A percentile compares a stretch with the other conserved stretches of the same genome.
Evolutionary conservation across 352 stramenopile species (phyloP).

Genomic region (Pythium chondricola): DNA sequence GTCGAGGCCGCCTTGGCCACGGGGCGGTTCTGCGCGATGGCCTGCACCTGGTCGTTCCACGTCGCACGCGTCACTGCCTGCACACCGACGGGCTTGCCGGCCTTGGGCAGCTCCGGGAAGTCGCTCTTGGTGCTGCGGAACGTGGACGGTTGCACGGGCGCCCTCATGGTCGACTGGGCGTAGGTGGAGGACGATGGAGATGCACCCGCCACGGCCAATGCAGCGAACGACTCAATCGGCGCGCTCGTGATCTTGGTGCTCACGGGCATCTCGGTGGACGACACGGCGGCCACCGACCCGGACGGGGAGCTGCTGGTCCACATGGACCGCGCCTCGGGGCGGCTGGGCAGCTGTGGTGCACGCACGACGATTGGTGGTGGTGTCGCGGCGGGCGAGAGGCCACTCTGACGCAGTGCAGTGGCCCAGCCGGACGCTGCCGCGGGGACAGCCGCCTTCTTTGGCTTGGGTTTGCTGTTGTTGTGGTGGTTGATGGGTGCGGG

Average conservation of each 20-base stretch:
- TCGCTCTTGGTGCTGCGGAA: constrained; percentile 62
- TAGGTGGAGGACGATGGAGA: constrained; percentile 30
- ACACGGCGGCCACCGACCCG: constrained; percentile 10
- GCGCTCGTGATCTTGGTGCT: constrained; percentile 65
- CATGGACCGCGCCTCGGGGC: constrained; percentile 11
- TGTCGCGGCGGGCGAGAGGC: constrained; percentile 21
- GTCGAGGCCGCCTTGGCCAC: not conserved
- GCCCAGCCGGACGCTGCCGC: constrained; percentile 52
- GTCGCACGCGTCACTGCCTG: constrained; percentile 73
- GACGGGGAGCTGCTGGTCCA: constrained; percentile 12
- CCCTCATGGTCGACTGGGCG: constrained; percentile 25
- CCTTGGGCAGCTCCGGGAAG: constrained; percentile 68
- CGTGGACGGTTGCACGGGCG: constrained; percentile 18
- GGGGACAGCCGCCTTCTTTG: too few relatives aligned
- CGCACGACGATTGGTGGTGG: constrained; percentile 13
- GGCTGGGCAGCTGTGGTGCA: constrained; percentile 13
- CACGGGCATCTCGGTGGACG: constrained; percentile 17
- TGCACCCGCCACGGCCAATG: constrained; percentile 26
- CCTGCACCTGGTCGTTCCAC: constrained; percentile 73
- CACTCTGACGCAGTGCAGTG: constrained; percentile 68
- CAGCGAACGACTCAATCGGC: constrained; percentile 42
- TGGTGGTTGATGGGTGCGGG: too few relatives aligned
- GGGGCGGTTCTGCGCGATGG: constrained; percentile 58
- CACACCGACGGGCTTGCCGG: constrained; percentile 47
- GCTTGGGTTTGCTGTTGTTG: constrained; percentile 35